Conservation (phyloP, 352 stramenopile species). For the Pythium rhizo-oryzae region DNA sequence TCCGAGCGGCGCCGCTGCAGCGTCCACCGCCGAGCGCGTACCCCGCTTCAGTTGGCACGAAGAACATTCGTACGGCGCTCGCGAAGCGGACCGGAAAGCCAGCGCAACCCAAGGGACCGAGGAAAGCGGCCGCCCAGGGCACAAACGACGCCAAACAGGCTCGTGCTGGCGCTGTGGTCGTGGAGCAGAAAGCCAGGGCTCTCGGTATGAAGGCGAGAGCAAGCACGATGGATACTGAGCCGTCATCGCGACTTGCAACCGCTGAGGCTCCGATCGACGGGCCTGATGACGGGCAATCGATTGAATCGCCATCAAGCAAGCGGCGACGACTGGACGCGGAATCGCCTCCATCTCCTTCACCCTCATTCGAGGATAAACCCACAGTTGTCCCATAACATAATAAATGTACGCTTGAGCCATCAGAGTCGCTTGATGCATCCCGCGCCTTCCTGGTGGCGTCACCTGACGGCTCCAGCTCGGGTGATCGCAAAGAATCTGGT, state of each 20-base stretch:
- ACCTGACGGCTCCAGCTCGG: too few species aligned
- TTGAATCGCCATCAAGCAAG: conserved; percentile 1
- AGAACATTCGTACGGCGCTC: not conserved
- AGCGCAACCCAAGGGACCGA: not conserved
- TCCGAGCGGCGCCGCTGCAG: conserved; percentile 43
- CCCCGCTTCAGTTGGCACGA: conserved; percentile 1
- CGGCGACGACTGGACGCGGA: conserved; percentile 1
- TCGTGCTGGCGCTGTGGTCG: too few species aligned
- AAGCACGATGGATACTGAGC: not conserved
- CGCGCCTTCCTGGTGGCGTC: too few species aligned
- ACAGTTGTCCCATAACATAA: not conserved
- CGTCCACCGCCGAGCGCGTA: conserved; percentile 14
- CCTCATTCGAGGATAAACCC: not conserved
- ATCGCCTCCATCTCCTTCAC: not conserved
- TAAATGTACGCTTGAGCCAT: too few species aligned
- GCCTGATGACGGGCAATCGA: not conserved
- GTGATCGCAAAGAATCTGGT: too few species aligned
- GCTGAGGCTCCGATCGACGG: not conserved
- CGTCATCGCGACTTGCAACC: not conserved
- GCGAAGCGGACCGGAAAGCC: conserved; percentile 11
- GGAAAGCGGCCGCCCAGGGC: not conserved
- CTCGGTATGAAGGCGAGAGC: not conserved
- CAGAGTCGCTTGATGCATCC: too few species aligned
- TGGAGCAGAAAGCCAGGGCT: not conserved
- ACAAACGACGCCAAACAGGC: not conserved